phyloP scores from a whole-genome alignment of 495 filamentous ascomycete genomes.

The Venustampulla echinocandica region DNA sequence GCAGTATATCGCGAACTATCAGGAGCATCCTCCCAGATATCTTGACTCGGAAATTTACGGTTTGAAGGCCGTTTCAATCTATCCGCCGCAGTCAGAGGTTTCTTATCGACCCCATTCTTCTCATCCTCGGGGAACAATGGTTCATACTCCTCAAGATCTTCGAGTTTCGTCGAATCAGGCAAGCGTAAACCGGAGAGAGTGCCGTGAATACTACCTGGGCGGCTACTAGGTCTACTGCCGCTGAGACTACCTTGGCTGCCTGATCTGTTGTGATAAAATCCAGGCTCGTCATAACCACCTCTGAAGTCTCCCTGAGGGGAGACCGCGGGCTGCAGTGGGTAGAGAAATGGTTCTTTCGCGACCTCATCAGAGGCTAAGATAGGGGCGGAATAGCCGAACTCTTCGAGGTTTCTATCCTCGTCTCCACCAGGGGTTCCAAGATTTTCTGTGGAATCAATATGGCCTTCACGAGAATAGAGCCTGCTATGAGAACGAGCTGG shows the following conservation, averaged over 20 bases:
- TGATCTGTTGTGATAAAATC: slow-evolving; percentile 19
- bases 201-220: slow-evolving; percentile 56
- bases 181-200: slow-evolving; percentile 21
- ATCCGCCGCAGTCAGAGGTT: slow-evolving; percentile 47
- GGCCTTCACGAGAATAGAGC: slow-evolving; percentile 44
- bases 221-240: slow-evolving; percentile 63
- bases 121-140: slow-evolving; percentile 88
- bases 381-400: slow-evolving; percentile 52
- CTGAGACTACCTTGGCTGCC: slow-evolving; percentile 35
- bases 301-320: slow-evolving; percentile 54
- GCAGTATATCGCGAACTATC: slow-evolving; percentile 75
- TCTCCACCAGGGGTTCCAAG: slow-evolving; percentile 20
- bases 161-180: slow-evolving; percentile 54
- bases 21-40: slow-evolving; percentile 96
- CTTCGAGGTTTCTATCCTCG: slow-evolving; percentile 41
- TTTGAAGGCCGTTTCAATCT: slow-evolving; percentile 57
- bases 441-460: slow-evolving; percentile 19
- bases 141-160: slow-evolving; percentile 91
- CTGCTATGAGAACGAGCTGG: slow-evolving; percentile 55
- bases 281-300: slow-evolving; percentile 47
- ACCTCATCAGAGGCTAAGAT: slow-evolving; percentile 92
- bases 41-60: slow-evolving; percentile 83
- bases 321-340: slow-evolving; percentile 54
- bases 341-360: slow-evolving; percentile 56
- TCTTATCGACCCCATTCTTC: slow-evolving; percentile 42